Evolutionary conservation across 75 land plant species (phyloP).

Genomic region (Cunninghamia lanceolata): DNA sequence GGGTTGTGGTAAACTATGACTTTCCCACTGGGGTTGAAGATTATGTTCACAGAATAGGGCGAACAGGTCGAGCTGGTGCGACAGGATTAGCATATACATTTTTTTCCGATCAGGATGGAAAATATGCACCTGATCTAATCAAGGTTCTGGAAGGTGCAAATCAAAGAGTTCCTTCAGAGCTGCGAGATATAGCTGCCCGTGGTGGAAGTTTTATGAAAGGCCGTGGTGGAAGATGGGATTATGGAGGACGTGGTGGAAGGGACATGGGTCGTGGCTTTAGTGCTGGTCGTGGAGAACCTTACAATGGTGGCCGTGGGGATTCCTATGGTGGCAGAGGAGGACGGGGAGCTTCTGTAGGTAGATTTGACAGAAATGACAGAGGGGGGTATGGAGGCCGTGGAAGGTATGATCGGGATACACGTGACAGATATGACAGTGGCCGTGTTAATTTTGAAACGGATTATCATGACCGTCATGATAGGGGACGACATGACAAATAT

Average conservation of each 20-base stretch:
- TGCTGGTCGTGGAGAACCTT: slow-evolving; percentile 19
- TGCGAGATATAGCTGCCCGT: slow-evolving; percentile 64
- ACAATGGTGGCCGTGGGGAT: slow-evolving; percentile 33
- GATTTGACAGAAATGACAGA: slow-evolving; percentile 13
- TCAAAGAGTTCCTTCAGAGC: slow-evolving; percentile 70
- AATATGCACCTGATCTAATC: slow-evolving; percentile 84
- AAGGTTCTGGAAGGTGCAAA: slow-evolving; percentile 84
- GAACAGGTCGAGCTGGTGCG: slow-evolving; percentile 94
- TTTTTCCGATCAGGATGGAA: slow-evolving; percentile 81
- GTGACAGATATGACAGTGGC: background rate
- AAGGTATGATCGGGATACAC: slow-evolving; percentile 12
- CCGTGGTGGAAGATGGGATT: slow-evolving; percentile 36
- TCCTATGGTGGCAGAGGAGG: slow-evolving; percentile 25
- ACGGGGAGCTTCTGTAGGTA: slow-evolving; percentile 19
- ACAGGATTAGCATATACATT: slow-evolving; percentile 83
- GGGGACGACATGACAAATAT: slow-evolving; percentile 12
- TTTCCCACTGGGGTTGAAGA: slow-evolving; percentile 96
- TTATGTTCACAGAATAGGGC: slow-evolving; percentile 92
- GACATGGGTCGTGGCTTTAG: slow-evolving; percentile 23
- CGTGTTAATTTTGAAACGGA: slow-evolving; percentile 19
- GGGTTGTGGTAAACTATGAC: slow-evolving; percentile 92
- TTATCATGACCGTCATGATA: slow-evolving; percentile 1
- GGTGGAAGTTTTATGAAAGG: slow-evolving; percentile 41
- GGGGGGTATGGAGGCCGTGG: slow-evolving; percentile 15
- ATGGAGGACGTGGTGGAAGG: slow-evolving; percentile 38